Conservation (phyloP, 1,284 basidiomycete genomes). For the Heterobasidion irregulare region DNA sequence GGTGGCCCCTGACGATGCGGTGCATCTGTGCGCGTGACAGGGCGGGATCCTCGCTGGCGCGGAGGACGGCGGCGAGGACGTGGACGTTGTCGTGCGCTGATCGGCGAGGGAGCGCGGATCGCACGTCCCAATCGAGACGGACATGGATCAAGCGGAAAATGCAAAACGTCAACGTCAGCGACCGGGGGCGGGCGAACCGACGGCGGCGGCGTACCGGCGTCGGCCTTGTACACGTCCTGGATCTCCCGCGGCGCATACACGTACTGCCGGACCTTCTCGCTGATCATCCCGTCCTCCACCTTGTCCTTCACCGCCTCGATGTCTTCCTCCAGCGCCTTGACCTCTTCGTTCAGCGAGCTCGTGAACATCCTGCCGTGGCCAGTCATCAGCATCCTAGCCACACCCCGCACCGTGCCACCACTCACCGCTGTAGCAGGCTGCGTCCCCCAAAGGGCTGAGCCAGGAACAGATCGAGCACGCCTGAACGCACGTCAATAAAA, state of each 20-base stretch:
- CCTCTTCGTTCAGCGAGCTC: constrained; percentile 85
- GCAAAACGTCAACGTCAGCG: not conserved
- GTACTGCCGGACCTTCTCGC: constrained; percentile 83
- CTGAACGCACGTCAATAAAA: constrained; percentile 17
- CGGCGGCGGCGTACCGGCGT: constrained; percentile 53
- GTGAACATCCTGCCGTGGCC: constrained; percentile 78
- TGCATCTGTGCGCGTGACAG: constrained; percentile 73
- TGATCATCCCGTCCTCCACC: constrained; percentile 81
- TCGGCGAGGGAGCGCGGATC: not conserved
- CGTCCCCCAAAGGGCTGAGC: constrained; percentile 94
- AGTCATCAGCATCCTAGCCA: not conserved
- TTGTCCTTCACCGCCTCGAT: constrained; percentile 83
- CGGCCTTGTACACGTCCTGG: constrained; percentile 73
- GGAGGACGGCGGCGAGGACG: constrained; percentile 76
- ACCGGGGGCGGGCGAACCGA: not conserved
- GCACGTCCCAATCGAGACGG: not conserved
- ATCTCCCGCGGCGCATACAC: constrained; percentile 85
- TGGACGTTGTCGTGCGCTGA: constrained; percentile 68
- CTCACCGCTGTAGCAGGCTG: constrained; percentile 81
- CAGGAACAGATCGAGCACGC: constrained; percentile 91
- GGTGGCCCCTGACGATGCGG: constrained; percentile 67
- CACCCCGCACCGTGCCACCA: not conserved
- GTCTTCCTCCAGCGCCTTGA: constrained; percentile 76
- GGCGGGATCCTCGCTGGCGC: constrained; percentile 71
- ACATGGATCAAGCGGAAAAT: too few species aligned